These are phyloP conservation scores for Quercus glauca DNA, from an alignment of 306 rosid genomes.

Conservation along the genomic window DNA sequence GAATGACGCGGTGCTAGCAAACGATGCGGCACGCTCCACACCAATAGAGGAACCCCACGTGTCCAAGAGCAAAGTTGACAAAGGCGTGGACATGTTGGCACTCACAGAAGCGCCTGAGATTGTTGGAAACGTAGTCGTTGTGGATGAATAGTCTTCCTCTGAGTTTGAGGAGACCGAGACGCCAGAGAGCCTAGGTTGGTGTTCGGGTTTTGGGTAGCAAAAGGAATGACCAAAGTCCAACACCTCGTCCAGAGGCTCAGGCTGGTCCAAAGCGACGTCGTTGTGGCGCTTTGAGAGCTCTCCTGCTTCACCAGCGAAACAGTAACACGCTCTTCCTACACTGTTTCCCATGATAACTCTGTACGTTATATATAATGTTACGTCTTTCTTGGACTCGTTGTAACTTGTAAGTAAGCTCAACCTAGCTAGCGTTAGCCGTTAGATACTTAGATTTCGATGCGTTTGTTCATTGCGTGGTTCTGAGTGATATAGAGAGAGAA, in stretches of 20 bases:
- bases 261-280: slow-evolving; percentile 9
- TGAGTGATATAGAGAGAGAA: background rate
- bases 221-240: slow-evolving; percentile 51
- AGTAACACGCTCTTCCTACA: slow-evolving; percentile 36
- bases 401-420: too few species aligned
- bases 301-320: slow-evolving; percentile 50
- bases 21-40: slow-evolving; percentile 57
- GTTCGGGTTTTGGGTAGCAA: slow-evolving; percentile 53
- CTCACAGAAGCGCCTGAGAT: slow-evolving; percentile 79
- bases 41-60: slow-evolving; percentile 14
- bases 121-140: slow-evolving; percentile 48
- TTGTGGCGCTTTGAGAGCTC: slow-evolving; percentile 43
- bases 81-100: slow-evolving; percentile 64
- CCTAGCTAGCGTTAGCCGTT: too few species aligned
- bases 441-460: too few species aligned
- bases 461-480: too few species aligned
- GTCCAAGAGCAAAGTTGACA: slow-evolving; percentile 45
- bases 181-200: slow-evolving; percentile 3
- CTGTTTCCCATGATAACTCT: slow-evolving; percentile 61
- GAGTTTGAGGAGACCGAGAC: slow-evolving; percentile 22
- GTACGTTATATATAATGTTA: too few species aligned
- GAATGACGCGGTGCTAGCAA: slow-evolving; percentile 68
- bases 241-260: slow-evolving; percentile 29
- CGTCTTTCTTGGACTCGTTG: too few species aligned
- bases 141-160: slow-evolving; percentile 8